Base-by-base conservation (phyloP, 2,329 filamentous ascomycete species). In the Ophiostoma angusticollis region DNA sequence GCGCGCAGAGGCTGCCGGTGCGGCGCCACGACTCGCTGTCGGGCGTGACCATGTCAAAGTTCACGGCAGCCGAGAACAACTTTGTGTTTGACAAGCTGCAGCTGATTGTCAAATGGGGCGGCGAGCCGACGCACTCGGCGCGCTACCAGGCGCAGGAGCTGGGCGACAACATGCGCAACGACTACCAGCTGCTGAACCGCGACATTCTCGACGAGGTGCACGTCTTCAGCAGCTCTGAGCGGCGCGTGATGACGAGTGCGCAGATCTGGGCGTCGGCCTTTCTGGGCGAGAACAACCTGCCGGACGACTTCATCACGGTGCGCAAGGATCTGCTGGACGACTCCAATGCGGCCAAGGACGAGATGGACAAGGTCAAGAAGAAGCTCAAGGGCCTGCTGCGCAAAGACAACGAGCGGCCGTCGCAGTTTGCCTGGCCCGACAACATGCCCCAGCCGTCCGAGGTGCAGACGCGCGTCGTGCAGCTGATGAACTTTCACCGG, bases 311-410 rank as follows among this genome's bases (percentile, higher is more conserved):
- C 47, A 93, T 98, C 46, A 81, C 78, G 24, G 80, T 96, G 41
- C 79, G 91, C 38, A 98, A 98, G 56, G 87, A 96, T 59, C 70
- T 98, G 6, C 65, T 98, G 3, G 91, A 98, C 56, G 91, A 98
- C 56, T 96, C 87, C 0, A 98, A 98, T 58, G 91, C 91, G 4
- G 91, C 91, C 42, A 98, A 98, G 58, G 91, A 98, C 56, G 86
- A 94, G 54, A 98, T 95, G 83, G 93, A 98, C 62, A 95, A 94
- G 61, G 91, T 98, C 40, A 98, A 98, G 70, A 98, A 98, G 73
- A 95, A 93, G 74, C 72, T 98, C 21, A 98, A 98, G 63, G 80
- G 84, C 1, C 69, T 98, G 16, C 62, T 98, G 42, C 78, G 91
- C 22, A 84, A 94, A 58, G 91, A 89, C n/a, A 84, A 86, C 45